Conservation (phyloP, 805 yeast species). For the Sugiyamaella mastotermitis region DNA sequence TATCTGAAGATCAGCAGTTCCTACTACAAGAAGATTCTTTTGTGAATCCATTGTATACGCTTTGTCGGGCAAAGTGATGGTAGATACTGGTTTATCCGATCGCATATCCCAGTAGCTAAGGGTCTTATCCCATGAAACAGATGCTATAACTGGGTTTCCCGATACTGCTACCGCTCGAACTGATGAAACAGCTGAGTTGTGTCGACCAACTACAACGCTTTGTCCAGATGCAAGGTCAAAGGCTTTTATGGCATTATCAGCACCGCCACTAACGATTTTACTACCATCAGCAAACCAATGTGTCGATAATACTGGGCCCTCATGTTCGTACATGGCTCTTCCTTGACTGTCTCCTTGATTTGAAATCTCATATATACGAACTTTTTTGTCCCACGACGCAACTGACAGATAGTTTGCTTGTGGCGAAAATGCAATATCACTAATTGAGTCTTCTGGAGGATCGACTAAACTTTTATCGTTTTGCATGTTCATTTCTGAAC, state of each 20-base stretch:
- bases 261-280: constrained; percentile 82
- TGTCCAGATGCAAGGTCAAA: constrained; percentile 83
- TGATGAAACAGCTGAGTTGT: constrained; percentile 70
- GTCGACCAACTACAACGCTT: constrained; percentile 76
- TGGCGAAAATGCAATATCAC: constrained; percentile 81
- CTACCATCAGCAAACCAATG: constrained; percentile 86
- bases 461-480: constrained; percentile 40
- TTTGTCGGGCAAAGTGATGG: constrained; percentile 80
- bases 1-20: constrained; percentile 84
- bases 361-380: constrained; percentile 82
- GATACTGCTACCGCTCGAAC: constrained; percentile 71
- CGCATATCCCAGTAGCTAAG: constrained; percentile 93
- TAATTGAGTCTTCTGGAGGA: constrained; percentile 88
- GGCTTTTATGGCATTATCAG: constrained; percentile 79
- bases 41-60: constrained; percentile 84
- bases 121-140: constrained; percentile 97
- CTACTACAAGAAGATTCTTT: constrained; percentile 82
- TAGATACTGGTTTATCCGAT: constrained; percentile 67
- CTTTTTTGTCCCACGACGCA: constrained; percentile 93
- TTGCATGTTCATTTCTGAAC: constrained; percentile 14
- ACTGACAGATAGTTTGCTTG: constrained; percentile 75
- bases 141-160: constrained; percentile 70
- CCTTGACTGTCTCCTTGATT: constrained; percentile 77
- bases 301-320: constrained; percentile 76
- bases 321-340: constrained; percentile 83